These are phyloP conservation scores for Leptographium wingfieldii DNA, from an alignment of 2,329 filamentous ascomycete species.

Conservation along the genomic window DNA sequence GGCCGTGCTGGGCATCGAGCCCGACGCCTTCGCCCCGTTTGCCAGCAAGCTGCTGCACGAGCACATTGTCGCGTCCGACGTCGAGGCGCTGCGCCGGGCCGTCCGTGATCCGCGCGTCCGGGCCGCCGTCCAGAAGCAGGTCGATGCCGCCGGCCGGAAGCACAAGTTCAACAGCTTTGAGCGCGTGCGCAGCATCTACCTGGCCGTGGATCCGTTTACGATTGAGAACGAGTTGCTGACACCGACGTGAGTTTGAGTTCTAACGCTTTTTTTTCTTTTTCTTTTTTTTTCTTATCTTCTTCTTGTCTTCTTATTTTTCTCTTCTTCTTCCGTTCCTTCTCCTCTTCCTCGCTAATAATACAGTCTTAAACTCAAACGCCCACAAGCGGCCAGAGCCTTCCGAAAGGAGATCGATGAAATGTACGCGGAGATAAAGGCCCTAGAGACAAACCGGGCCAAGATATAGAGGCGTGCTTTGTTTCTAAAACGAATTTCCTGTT, in stretches of 20 bases:
- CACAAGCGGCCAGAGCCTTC: constrained; percentile 40
- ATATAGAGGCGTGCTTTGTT: constrained; percentile 19
- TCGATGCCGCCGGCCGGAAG: constrained; percentile 67
- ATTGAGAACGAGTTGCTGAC: constrained; percentile 86
- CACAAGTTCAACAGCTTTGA: constrained; percentile 91
- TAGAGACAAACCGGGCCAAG: constrained; percentile 28
- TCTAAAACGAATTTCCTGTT: too few species aligned
- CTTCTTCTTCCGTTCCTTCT: constrained; percentile 14
- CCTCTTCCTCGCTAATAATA: background rate
- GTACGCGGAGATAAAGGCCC: constrained; percentile 40
- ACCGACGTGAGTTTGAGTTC: constrained; percentile 56
- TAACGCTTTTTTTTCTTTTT: background rate
- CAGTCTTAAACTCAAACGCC: constrained; percentile 49
- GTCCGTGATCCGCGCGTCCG: constrained; percentile 57
- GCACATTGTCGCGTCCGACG: constrained; percentile 50
- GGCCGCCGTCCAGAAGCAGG: constrained; percentile 61
- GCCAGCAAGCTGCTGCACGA: constrained; percentile 64
- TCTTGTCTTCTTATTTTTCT: background rate
- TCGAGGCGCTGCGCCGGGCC: constrained; percentile 53
- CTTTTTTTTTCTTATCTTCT: constrained; percentile 14
- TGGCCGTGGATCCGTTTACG: constrained; percentile 81
- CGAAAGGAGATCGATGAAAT: constrained; percentile 39
- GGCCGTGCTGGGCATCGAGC: constrained; percentile 77
- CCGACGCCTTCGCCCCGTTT: constrained; percentile 69
- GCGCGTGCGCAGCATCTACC: constrained; percentile 57